Evolutionary conservation across 2,329 filamentous ascomycete species (phyloP), one percentile per base, ranked within the genome.

Genomic region (Monosporascus cannonballus): DNA sequence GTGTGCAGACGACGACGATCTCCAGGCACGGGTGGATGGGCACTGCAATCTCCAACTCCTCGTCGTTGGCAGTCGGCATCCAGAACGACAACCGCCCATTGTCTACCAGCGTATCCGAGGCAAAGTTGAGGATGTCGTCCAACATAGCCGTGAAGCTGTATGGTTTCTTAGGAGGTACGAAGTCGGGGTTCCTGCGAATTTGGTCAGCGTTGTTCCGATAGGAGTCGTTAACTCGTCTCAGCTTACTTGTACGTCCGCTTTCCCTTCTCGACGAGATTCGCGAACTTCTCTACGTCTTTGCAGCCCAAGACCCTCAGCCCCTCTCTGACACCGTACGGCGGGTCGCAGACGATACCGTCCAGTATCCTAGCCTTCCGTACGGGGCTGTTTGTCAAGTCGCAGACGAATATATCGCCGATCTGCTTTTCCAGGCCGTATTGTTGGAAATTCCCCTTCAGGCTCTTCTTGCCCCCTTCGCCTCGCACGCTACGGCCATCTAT

Each of bases 301-400:
- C 83, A 80, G 1, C 94, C 94, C 1, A 99, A 76, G 2, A 99
- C 93, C 63, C 89, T 89, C 54, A 97, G 71, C 0, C 94, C 94
- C 70, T 99, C 94, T 47, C 94, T 80, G 6, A 99, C 91, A 2
- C 94, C 94, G 66, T 99, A 99, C 0, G 94, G 94, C 18, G 94
- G 94, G 71, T 99, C 94, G 64, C 92, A 97, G 6, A 97, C 78
- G 54, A 99, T 96, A 4, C 90, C 92, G 69, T 99, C 92, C 54
- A 97, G 68, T 30, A 69, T 64, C 34, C 69, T 71, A 48, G 66
- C 64, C 53, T 68, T 71, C 44, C 82, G 76, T 22, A 97, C 71
- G 1, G 94, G 94, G 2, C 86, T 86, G 65, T 97, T 92, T 0
- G 91, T 96, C 51, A 99, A 69, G 68, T 99, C 94, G 0, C 89